phyloP scores from a whole-genome alignment of 352 stramenopile species.

The Saprolegnia parasitica region DNA sequence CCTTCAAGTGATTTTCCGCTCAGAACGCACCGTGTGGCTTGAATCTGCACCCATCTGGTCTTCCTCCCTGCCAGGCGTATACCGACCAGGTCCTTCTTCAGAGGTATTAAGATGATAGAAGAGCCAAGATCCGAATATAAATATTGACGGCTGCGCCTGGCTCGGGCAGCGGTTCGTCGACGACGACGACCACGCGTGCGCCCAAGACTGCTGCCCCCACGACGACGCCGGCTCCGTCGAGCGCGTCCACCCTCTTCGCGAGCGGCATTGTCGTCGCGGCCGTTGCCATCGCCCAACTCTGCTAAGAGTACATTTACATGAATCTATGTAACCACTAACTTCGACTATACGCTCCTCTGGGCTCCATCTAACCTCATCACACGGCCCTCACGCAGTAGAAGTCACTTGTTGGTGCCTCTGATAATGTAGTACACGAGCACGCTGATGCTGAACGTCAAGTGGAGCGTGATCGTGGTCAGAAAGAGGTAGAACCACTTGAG shows the following conservation, averaged over 20 bases:
- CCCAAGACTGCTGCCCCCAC: not conserved
- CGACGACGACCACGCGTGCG: not conserved
- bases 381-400: not conserved
- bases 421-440: conserved; percentile 33
- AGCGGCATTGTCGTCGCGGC: not conserved
- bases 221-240: not conserved
- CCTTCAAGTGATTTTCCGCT: not conserved
- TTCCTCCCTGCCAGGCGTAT: too few species aligned
- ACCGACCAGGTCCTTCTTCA: too few species aligned
- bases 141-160: not conserved
- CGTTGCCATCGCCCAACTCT: not conserved
- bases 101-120: too few species aligned
- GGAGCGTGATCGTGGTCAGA: conserved; percentile 54
- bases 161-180: not conserved
- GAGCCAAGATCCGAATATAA: too few species aligned
- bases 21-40: not conserved
- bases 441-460: conserved; percentile 52
- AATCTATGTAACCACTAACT: not conserved
- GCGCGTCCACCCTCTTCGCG: not conserved
- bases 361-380: not conserved
- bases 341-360: not conserved
- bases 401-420: not conserved
- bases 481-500: conserved; percentile 82
- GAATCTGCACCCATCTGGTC: not conserved
- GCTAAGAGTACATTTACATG: not conserved